A percentile compares a stretch with the other conserved stretches of the same genome.
phyloP scores from a whole-genome alignment of 768 basidiomycete species.

The Pseudohyphozyma bogoriensis region DNA sequence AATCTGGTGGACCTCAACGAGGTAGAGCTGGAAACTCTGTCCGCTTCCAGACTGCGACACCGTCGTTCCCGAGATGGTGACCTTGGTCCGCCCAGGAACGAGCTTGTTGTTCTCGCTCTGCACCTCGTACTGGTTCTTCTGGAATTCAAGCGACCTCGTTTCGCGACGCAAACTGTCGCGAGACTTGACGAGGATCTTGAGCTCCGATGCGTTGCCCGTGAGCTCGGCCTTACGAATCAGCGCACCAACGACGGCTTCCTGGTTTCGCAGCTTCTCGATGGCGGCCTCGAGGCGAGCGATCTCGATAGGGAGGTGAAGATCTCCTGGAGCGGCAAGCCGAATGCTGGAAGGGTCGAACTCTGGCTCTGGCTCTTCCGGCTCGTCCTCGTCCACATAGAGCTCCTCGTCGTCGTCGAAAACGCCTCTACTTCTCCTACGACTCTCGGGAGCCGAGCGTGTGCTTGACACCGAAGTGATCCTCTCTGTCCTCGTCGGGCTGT shows the following conservation, averaged over 20 bases:
- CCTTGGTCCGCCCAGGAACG: constrained; percentile 67
- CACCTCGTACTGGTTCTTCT: constrained; percentile 84
- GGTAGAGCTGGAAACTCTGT: constrained; percentile 43
- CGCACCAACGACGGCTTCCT: constrained; percentile 72
- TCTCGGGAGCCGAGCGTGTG: neutral
- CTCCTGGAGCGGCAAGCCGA: constrained; percentile 74
- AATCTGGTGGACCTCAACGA: constrained; percentile 83
- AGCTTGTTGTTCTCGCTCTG: constrained; percentile 86
- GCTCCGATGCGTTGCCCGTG: constrained; percentile 77
- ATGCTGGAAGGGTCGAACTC: constrained; percentile 44
- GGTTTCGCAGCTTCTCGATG: constrained; percentile 63
- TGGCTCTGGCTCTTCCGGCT: constrained; percentile 41
- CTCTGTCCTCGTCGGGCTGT: neutral
- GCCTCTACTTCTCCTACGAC: constrained; percentile 16
- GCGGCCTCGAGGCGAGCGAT: constrained; percentile 68
- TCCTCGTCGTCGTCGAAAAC: constrained; percentile 45
- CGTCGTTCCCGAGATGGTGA: constrained; percentile 75
- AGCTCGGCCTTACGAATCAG: constrained; percentile 91
- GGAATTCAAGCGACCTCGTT: constrained; percentile 71
- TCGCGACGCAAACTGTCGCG: constrained; percentile 73
- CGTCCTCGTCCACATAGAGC: constrained; percentile 35
- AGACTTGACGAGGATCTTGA: constrained; percentile 68
- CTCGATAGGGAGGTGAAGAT: constrained; percentile 77
- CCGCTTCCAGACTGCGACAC: constrained; percentile 53
- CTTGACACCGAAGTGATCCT: neutral